Evolutionary conservation across 257 asterid species (phyloP), one percentile per base, ranked within the genome.

Genomic region (Primulina tabacum): DNA sequence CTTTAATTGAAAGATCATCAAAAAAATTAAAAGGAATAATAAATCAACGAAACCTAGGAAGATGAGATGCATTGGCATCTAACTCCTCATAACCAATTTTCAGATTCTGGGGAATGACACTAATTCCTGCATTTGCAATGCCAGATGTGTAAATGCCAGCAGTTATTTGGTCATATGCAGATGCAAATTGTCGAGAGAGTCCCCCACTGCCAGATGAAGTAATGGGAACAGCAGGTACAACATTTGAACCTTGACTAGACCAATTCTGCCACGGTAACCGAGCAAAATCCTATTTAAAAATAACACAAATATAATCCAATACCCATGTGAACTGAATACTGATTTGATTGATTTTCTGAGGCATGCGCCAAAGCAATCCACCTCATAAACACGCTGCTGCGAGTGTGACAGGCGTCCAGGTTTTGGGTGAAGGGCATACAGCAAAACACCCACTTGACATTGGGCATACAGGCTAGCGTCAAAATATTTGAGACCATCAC

Each of bases 331-430:
- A 70, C 66, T 24, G 26, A 24, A 24, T 24, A 24, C 26, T 65
- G 60, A 57, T 57, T 34, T 50, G 64, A 38, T 14, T 38, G 60
- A 60, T 65, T 52, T 29, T 9, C 12, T 67, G 47, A 71, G 53
- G 52, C 24, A 80, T 34, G 28, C 30, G 37, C 58, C 75, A 32
- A 68, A 75, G 67, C 24, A 62, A 52, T 72, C 67, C 69, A 88
- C 99, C 97, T 94, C 97, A 71, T 94, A 91, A 76, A 94, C 98
- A 72, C 96, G 87, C 86, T 94, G 98, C 82, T 91, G 98, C 40
- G 96, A 84, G 73, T 81, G 89, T 8, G 99, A 88, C 64, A 94
- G 76, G 68, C 90, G 95, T 38, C 99, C 98, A 68, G 98, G 97
- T 77, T 83, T 88, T 75, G 98, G 99, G 57, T 96, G 96, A 76